Evolutionary conservation across 108 stramenopile genomes (phyloP), one percentile per base, ranked within the genome.

Genomic region (Cyclotella sp.): DNA sequence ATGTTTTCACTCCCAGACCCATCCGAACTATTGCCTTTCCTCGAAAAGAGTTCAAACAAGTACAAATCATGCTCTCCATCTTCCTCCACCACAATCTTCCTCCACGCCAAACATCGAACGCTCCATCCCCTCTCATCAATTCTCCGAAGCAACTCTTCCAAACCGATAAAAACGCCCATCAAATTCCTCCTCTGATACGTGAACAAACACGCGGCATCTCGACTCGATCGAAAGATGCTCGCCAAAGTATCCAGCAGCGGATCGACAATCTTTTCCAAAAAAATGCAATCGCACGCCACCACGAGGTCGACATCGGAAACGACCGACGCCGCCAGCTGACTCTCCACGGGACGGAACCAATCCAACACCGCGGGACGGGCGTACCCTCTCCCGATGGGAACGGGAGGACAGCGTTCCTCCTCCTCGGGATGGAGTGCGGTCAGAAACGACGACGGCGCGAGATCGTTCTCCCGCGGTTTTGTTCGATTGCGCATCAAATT

Each of bases 221-320:
- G 45, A 65, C 6, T 8, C 66, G 12, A 63, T 43, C 58, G 9
- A 62, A 83, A 83, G 43, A 83, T 45, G 4, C 54, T 40, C 18
- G 46, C 27, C 22, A 83, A 30, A 0, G 72, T 67, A 52, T 63
- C 21, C 4, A 83, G 46, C 6, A 83, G 34, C 16, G 82, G 77
- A 61, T 83, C 77, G 19, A 78, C 72, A 1, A 83, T 21, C 62
- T 77, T 78, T 24, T 47, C 49, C 45, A 83, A 52, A 40, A 72
- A 81, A n/a, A 81, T 63, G 19, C 80, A 81, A 57, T 81, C 80
- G 39, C 80, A 81, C 34, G 75, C 80, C 15, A 81, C 61, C 16
- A 81, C 71, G 44, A 81, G 49, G 46, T 81, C 69, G 3, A 81
- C 39, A 22, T 47, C 44, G 1, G 75, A 71, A 13, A 49, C 58